Conservation (phyloP, 2,329 filamentous ascomycete genomes). For the Huntiella omanensis region DNA sequence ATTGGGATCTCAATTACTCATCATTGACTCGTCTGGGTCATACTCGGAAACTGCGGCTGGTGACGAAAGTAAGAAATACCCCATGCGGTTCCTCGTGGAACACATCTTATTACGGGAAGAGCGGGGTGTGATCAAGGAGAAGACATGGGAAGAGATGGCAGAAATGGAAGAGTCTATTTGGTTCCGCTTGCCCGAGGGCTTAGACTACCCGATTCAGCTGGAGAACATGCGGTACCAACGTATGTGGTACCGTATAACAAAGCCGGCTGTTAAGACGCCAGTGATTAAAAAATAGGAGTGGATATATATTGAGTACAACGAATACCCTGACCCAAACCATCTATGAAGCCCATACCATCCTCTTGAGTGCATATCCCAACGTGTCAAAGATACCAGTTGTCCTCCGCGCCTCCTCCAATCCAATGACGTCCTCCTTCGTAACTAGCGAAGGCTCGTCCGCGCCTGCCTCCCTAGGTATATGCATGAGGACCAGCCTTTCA, state of each 20-base stretch:
- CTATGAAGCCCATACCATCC: slow-evolving; percentile 60
- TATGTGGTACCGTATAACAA: slow-evolving; percentile 1
- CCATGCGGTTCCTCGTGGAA: slow-evolving; percentile 85
- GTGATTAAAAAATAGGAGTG: slow-evolving; percentile 5
- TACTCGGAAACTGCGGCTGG: slow-evolving; percentile 70
- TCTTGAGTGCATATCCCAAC: slow-evolving; percentile 78
- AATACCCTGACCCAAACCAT: neutral
- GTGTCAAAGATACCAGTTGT: slow-evolving; percentile 76
- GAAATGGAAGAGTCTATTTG: slow-evolving; percentile 61
- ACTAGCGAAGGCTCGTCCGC: slow-evolving; percentile 29
- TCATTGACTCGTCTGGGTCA: slow-evolving; percentile 83
- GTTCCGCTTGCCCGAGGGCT: slow-evolving; percentile 52
- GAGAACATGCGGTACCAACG: slow-evolving; percentile 89
- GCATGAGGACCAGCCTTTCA: slow-evolving; percentile 40
- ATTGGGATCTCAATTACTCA: slow-evolving; percentile 50
- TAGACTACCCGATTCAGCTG: slow-evolving; percentile 66
- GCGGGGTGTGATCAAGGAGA: slow-evolving; percentile 11
- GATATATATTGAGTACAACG: neutral
- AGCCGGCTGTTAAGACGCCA: slow-evolving; percentile 1
- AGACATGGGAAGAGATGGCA: slow-evolving; percentile 51
- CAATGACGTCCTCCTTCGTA: slow-evolving; percentile 55
- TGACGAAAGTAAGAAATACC: slow-evolving; percentile 47
- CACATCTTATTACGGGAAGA: slow-evolving; percentile 38
- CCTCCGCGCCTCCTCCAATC: slow-evolving; percentile 64
- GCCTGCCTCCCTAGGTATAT: slow-evolving; percentile 22